phyloP scores from a whole-genome alignment of 1,284 basidiomycete genomes.

The Trichosporon faecale region DNA sequence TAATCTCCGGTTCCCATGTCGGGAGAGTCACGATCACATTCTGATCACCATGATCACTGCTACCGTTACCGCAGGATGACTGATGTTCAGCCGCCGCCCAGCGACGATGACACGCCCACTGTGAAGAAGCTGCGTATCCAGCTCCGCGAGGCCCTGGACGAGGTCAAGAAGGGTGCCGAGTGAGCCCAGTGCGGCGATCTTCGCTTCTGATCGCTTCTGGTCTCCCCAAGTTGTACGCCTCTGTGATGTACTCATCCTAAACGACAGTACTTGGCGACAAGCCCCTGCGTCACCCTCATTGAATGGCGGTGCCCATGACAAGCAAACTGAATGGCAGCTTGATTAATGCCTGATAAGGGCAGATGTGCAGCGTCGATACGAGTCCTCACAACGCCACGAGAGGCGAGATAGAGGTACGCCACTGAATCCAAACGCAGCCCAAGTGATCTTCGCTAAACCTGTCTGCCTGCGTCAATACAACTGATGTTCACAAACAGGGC shows the following conservation, averaged over 20 bases:
- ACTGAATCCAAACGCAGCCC: not conserved
- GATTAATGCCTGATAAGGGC: not conserved
- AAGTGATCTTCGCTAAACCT: not conserved
- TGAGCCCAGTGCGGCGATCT: constrained; percentile 16
- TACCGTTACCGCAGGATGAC: too few species aligned
- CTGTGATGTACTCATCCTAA: not conserved
- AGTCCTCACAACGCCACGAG: not conserved
- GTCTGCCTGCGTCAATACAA: not conserved
- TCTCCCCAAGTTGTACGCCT: not conserved
- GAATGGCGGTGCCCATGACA: not conserved
- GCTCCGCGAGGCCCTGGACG: constrained; percentile 36
- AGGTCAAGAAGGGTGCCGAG: constrained; percentile 44
- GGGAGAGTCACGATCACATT: not conserved
- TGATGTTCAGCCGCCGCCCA: constrained; percentile 40
- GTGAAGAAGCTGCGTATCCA: constrained; percentile 42
- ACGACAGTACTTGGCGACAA: not conserved
- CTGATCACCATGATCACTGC: not conserved
- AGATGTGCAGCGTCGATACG: not conserved
- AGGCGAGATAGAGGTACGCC: not conserved
- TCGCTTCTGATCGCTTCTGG: too few species aligned
- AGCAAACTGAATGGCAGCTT: not conserved
- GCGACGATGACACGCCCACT: constrained; percentile 38
- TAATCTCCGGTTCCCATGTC: too few species aligned
- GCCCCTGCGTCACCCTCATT: not conserved
- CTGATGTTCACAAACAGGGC: not conserved